These are phyloP conservation scores for Kwoniella sp. DNA, from an alignment of 768 basidiomycete genomes.

Conservation along the genomic window DNA sequence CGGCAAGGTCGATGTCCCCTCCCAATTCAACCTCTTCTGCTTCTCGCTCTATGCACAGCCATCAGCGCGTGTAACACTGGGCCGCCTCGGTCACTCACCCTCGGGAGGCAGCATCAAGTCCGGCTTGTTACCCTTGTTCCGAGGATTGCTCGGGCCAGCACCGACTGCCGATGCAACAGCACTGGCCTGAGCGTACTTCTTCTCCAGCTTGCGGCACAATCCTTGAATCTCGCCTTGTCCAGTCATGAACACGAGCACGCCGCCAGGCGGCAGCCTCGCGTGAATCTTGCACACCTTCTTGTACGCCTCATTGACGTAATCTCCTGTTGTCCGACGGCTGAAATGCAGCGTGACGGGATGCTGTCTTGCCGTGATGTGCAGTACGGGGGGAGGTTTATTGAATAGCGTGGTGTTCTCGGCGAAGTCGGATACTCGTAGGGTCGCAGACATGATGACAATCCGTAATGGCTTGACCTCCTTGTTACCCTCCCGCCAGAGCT, in stretches of 20 bases:
- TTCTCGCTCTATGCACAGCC: constrained; percentile 47
- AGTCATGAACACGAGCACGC: constrained; percentile 89
- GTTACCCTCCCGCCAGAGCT: constrained; percentile 65
- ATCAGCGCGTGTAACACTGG: constrained; percentile 1
- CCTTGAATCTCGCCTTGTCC: constrained; percentile 92
- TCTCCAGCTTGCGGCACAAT: constrained; percentile 75
- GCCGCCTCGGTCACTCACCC: constrained; percentile 3
- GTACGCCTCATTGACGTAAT: constrained; percentile 86
- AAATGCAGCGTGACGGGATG: constrained; percentile 95
- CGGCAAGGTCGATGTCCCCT: constrained; percentile 56
- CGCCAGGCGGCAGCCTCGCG: constrained; percentile 82
- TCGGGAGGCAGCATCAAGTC: constrained; percentile 6
- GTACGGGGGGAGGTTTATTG: constrained; percentile 76
- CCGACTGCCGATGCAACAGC: constrained; percentile 55
- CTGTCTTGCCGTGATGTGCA: constrained; percentile 82
- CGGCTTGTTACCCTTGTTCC: not conserved
- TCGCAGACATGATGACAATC: constrained; percentile 97
- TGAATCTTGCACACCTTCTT: constrained; percentile 91
- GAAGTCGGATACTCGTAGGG: constrained; percentile 88
- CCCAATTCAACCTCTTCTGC: constrained; percentile 52
- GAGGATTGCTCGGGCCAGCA: too few species aligned
- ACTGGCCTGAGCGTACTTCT: constrained; percentile 64
- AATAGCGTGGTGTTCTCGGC: constrained; percentile 80
- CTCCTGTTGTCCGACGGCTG: constrained; percentile 72
- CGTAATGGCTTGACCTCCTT: constrained; percentile 64